phyloP scores from a whole-genome alignment of 2,329 filamentous ascomycete species.

The Aspergillus ibericus region DNA sequence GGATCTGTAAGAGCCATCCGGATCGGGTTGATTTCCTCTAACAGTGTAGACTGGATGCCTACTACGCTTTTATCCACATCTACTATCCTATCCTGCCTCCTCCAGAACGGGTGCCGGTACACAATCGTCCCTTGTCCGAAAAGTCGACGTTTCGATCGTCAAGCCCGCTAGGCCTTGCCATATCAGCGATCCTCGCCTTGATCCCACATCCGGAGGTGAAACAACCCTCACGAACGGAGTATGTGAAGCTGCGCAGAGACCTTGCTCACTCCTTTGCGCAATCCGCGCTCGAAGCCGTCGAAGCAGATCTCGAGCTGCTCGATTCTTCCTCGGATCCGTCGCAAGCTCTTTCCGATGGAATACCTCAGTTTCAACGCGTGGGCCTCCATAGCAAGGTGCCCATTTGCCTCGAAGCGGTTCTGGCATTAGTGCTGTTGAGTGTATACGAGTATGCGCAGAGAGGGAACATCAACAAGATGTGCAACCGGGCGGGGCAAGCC shows the following conservation, averaged over 20 bases:
- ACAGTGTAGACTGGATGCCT: conserved; percentile 27
- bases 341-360: background rate
- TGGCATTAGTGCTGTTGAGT: conserved; percentile 29
- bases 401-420: conserved; percentile 25
- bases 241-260: conserved; percentile 23
- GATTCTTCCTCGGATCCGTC: background rate
- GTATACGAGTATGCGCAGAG: conserved; percentile 34
- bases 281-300: conserved; percentile 25
- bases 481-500: conserved; percentile 30
- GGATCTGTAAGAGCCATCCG: conserved; percentile 38
- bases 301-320: conserved; percentile 27
- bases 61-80: conserved; percentile 33
- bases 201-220: conserved; percentile 26
- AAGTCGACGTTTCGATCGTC: conserved; percentile 17
- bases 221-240: conserved; percentile 19
- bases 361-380: conserved; percentile 7
- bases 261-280: conserved; percentile 27
- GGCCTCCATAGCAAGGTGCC: conserved; percentile 22
- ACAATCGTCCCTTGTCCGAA: conserved; percentile 15
- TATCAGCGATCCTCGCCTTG: conserved; percentile 28
- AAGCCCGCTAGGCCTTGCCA: conserved; percentile 29
- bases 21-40: background rate
- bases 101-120: conserved; percentile 16
- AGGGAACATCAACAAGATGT: conserved; percentile 33
- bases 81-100: conserved; percentile 32